Evolutionary conservation across 148 eudicot species (phyloP).

Genomic region (Agrostemma githago): DNA sequence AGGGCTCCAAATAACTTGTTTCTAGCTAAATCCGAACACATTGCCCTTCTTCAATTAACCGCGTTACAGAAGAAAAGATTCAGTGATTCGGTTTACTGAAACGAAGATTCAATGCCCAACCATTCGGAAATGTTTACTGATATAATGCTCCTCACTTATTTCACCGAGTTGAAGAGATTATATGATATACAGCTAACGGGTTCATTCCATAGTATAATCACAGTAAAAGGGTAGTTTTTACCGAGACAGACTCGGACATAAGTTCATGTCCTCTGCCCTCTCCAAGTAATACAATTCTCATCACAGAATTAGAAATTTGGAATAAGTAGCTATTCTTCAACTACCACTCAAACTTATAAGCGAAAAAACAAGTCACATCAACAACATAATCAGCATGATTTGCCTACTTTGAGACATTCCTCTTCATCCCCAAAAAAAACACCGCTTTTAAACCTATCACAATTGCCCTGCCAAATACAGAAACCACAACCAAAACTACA

Average conservation of each 20-base stretch:
- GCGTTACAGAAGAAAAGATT: background rate
- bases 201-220: background rate
- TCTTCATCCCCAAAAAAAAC: background rate
- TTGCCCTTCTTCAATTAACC: background rate
- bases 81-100: background rate
- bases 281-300: background rate
- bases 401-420: background rate
- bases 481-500: constrained; percentile 3
- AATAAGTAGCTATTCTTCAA: no score
- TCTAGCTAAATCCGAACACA: background rate
- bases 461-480: background rate
- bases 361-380: background rate
- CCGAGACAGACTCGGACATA: background rate
- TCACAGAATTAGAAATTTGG: background rate
- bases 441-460: background rate
- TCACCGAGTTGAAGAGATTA: background rate
- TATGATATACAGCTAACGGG: background rate
- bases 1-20: background rate
- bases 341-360: background rate
- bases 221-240: background rate
- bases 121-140: background rate
- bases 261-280: background rate
- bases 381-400: background rate
- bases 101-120: background rate
- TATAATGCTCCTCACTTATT: background rate